A percentile compares a stretch with the other conserved stretches of the same genome.
Evolutionary conservation across 352 stramenopile species (phyloP).

Genomic region (Phytophthora foliorum): DNA sequence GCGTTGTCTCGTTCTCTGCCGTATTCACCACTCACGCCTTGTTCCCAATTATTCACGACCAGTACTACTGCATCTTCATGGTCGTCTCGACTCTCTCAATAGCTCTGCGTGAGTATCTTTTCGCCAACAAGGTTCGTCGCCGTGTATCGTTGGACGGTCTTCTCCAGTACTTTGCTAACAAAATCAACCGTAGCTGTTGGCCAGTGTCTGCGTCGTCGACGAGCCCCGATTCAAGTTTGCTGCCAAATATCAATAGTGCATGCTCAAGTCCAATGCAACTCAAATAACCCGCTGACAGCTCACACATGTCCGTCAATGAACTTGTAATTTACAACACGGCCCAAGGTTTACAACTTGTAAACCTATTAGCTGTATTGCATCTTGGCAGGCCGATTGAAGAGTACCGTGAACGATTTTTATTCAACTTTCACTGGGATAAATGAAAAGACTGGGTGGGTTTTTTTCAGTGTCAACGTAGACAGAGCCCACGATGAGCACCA

Average conservation of each 20-base stretch:
- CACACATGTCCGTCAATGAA: too few species aligned
- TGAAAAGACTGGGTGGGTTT: not conserved
- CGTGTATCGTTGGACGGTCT: not conserved
- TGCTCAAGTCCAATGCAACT: conserved; percentile 10
- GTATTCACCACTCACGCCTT: not conserved
- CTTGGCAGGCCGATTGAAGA: not conserved
- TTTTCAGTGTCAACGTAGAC: not conserved
- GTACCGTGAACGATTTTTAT: too few species aligned
- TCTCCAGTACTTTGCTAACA: not conserved
- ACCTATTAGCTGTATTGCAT: too few species aligned
- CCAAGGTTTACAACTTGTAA: too few species aligned
- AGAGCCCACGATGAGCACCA: conserved; percentile 20
- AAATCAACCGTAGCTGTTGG: conserved; percentile 26
- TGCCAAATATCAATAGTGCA: conserved; percentile 22
- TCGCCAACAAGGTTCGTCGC: conserved; percentile 48
- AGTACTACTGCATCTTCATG: conserved; percentile 65
- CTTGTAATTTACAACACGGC: too few species aligned
- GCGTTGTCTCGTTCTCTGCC: not conserved
- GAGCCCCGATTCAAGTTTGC: conserved; percentile 23
- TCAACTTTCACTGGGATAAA: not conserved
- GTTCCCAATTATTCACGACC: not conserved
- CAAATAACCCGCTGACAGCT: conserved; percentile 2
- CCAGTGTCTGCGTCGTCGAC: conserved; percentile 46
- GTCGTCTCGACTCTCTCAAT: conserved; percentile 43
- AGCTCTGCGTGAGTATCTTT: conserved; percentile 48